phyloP scores from a whole-genome alignment of 257 asterid genomes.

The Solanum sejunctum region DNA sequence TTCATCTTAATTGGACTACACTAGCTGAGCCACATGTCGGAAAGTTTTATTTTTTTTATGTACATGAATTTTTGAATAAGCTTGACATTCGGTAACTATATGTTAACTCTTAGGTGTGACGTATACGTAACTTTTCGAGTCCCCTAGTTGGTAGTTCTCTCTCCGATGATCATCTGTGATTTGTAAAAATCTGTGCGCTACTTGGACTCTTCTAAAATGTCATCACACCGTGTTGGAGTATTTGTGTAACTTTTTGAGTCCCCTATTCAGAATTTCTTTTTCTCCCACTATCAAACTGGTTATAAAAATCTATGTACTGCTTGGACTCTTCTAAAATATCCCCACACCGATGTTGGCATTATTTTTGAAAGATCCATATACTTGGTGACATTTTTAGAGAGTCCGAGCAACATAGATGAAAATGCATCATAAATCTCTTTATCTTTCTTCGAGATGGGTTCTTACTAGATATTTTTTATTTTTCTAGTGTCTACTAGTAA shows the following conservation, averaged over 20 bases:
- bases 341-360: neutral
- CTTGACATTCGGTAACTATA: neutral
- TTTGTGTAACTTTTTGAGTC: neutral
- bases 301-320: neutral
- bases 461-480: neutral
- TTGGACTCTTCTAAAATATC: neutral
- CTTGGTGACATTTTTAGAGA: neutral
- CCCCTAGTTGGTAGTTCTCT: neutral
- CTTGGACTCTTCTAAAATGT: neutral
- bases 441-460: neutral
- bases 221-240: neutral
- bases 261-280: neutral
- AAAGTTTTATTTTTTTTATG: neutral
- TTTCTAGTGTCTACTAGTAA: neutral
- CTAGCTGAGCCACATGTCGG: neutral
- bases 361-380: neutral
- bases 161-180: neutral
- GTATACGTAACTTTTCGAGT: neutral
- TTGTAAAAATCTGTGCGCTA: neutral
- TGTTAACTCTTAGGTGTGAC: neutral
- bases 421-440: neutral
- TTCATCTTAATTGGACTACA: neutral
- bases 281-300: neutral
- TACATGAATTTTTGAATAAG: neutral
- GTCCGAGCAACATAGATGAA: neutral